phyloP scores from a whole-genome alignment of 176 grass and related monocot species.

The Thinopyrum elongatum region DNA sequence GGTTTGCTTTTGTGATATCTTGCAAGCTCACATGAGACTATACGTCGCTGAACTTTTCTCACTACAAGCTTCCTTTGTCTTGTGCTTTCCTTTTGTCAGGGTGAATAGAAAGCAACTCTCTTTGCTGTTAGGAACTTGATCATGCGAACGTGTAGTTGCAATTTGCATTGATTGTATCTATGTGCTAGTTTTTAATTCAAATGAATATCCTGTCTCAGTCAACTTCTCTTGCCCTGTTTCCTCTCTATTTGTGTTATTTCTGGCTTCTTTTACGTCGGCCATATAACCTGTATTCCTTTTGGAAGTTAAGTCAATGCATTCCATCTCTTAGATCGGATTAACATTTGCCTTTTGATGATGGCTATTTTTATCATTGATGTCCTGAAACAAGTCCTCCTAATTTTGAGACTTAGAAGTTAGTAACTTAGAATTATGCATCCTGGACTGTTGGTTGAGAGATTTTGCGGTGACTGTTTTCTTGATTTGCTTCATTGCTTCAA shows the following conservation, averaged over 20 bases:
- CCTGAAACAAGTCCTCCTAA: background rate
- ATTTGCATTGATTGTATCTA: background rate
- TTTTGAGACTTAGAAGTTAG: background rate
- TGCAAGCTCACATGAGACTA: background rate
- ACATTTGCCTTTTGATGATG: background rate
- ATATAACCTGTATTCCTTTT: background rate
- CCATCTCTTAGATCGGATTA: background rate
- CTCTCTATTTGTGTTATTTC: constrained; percentile 1
- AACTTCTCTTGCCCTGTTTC: background rate
- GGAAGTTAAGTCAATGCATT: background rate
- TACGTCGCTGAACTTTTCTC: background rate
- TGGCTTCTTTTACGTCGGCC: background rate
- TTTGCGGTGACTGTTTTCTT: background rate
- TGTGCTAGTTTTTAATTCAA: background rate
- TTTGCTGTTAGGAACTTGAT: background rate
- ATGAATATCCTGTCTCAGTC: background rate
- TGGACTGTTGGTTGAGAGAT: background rate
- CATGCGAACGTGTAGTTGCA: background rate
- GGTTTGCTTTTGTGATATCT: background rate
- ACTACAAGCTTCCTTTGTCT: background rate
- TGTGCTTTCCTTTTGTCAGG: background rate
- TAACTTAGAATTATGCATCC: background rate
- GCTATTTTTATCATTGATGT: constrained; percentile 9
- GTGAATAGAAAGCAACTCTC: background rate
- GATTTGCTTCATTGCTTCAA: background rate